Evolutionary conservation across 2,329 filamentous ascomycete genomes (phyloP), one percentile per base, ranked within the genome.

Genomic region (Teratosphaeria viscida): DNA sequence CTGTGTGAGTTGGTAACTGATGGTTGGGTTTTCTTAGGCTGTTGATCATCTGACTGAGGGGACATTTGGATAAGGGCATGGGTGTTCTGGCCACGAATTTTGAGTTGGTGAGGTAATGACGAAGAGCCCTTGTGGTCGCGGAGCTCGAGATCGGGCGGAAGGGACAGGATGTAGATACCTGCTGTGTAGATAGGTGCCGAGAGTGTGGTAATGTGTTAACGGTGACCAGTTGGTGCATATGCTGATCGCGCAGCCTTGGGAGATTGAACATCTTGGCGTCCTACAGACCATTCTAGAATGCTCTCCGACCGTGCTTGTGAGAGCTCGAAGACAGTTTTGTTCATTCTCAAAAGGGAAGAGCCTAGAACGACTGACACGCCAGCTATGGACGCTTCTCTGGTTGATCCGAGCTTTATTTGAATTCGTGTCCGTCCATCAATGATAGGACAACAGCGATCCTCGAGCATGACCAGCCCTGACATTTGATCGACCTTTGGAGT

Each of bases 21-120:
- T 27, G 14, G 14, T 12, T 56, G 32, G 14, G 37, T 32, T 5
- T 52, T 37, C 32, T 5, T 52, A 57, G 55, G 55, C 55, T 47
- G 47, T 57, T 32, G 55, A 57, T 32, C 55, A 57, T 32, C 14
- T 57, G 35, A 57, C 37, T 32, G 55, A 49, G 43, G 43, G 43
- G 5, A 49, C 43, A 23, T 49, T 49, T 49, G 43, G 43, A 19
- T 49, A n/a, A 49, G 43, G 16, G 2, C 3, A n/a, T 10, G 11
- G 16, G 16, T 2, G 4, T 43, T 10, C 37, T 43, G 11, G 37
- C 5, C 7, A 32, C 7, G 29, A 14, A 5, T 39, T 23, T 16
- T 14, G 12, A 43, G 37, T 5, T 16, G 37, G 16, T 5, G 11
- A n/a, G 16, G 5, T 43, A 43, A 43, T 43, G 37, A 16, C 8